Evolutionary conservation across 306 rosid genomes (phyloP).

Genomic region (Medicago arabica): DNA sequence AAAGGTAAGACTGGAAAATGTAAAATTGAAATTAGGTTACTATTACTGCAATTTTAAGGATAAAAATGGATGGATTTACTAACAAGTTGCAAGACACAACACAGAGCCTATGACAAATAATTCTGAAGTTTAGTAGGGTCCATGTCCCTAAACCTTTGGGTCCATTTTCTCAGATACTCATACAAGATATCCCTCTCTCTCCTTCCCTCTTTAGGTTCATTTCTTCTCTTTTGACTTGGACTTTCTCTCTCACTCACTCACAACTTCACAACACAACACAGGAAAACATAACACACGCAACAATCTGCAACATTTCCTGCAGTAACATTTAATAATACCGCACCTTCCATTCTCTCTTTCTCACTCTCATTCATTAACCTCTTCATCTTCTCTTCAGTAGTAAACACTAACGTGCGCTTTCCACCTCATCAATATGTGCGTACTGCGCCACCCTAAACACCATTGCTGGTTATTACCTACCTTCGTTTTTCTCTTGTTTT

Average conservation of each 20-base stretch:
- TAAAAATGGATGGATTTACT: background rate
- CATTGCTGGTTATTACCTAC: constrained; percentile 49
- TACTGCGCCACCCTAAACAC: constrained; percentile 47
- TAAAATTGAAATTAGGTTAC: too few species aligned
- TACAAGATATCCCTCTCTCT: constrained; percentile 42
- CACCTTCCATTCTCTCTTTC: background rate
- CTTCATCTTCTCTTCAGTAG: background rate
- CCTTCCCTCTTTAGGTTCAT: constrained; percentile 31
- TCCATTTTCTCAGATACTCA: constrained; percentile 43
- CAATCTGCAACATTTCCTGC: constrained; percentile 32
- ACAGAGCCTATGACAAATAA: constrained; percentile 50
- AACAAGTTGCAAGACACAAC: constrained; percentile 8
- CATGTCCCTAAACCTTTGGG: constrained; percentile 24
- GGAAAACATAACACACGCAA: constrained; percentile 40
- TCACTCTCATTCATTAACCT: background rate
- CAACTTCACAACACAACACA: too few species aligned
- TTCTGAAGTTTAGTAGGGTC: constrained; percentile 46
- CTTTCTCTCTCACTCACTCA: constrained; percentile 23
- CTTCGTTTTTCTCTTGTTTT: constrained; percentile 64
- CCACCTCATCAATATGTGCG: constrained; percentile 59
- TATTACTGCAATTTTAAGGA: too few species aligned
- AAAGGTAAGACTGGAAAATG: too few species aligned
- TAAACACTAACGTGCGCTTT: constrained; percentile 40
- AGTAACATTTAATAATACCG: constrained; percentile 19
- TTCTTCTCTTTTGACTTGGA: constrained; percentile 62